Conservation (phyloP, 163 green algal species). For the Coccomyxa subellipsoidea region DNA sequence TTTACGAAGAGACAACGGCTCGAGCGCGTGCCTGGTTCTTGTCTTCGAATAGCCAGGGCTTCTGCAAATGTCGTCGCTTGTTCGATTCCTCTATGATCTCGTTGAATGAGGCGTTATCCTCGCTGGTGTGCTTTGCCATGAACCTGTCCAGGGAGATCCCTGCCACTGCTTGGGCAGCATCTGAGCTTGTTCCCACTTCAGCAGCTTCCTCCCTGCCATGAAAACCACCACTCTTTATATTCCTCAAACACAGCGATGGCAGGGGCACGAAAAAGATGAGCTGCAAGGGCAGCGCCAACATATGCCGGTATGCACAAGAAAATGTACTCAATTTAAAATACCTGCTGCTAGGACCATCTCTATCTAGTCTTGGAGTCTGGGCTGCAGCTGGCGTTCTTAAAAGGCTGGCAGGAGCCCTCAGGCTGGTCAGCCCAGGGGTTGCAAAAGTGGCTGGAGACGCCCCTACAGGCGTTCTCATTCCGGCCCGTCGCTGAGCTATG, state of each 20-base stretch:
- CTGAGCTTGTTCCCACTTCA: not conserved
- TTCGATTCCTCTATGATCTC: slow-evolving; percentile 56
- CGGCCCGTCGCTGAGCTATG: slow-evolving; percentile 60
- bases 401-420: not conserved
- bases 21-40: slow-evolving; percentile 7
- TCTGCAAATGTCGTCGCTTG: slow-evolving; percentile 19
- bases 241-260: too few species aligned
- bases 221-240: too few species aligned
- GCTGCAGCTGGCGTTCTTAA: slow-evolving; percentile 1
- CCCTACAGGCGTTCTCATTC: slow-evolving; percentile 46
- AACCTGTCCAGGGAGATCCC: slow-evolving; percentile 80
- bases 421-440: slow-evolving; percentile 20
- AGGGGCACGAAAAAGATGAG: too few species aligned
- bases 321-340: not conserved
- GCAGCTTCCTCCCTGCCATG: not conserved
- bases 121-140: slow-evolving; percentile 76
- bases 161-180: slow-evolving; percentile 10
- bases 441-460: slow-evolving; percentile 21
- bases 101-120: slow-evolving; percentile 93
- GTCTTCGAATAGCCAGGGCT: slow-evolving; percentile 24
- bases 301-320: not conserved
- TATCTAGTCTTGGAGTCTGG: not conserved
- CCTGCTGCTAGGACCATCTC: not conserved
- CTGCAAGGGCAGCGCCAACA: not conserved
- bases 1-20: too few species aligned